Evolutionary conservation across 2,329 filamentous ascomycete genomes (phyloP), one percentile per base, ranked within the genome.

Genomic region (Rhinocladiella similis): DNA sequence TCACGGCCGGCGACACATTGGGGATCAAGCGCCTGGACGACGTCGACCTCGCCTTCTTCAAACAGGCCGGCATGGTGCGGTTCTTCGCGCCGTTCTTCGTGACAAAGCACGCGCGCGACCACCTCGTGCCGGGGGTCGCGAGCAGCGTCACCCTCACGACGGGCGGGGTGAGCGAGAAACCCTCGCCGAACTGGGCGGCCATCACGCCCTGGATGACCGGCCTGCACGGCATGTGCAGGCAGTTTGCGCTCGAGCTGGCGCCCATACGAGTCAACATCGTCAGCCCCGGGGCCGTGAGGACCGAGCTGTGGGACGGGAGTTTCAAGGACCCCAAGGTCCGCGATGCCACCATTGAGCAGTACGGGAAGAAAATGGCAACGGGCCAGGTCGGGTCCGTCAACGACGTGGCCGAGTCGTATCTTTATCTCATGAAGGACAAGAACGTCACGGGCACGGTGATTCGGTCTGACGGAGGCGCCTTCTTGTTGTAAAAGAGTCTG

Each of bases 1-100:
- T 72, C 68, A 82, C 80, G 0, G 80, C 81, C 0, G 81, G 77
- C 18, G 77, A 81, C 54, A 20, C 59, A 3, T 47, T 50, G 2
- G 19, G 62, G 1, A 50, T 49, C 0, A 66, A 65, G 4, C 55
- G 55, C 4, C 46, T 77, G 3, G 22, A 52, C 0, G 67, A 73
- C 0, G 46, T 71, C 1, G 70, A 67, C 0, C n/a, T 66, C 0
- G 59, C 66, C 0, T 57, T 45, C 1, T 59, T 73, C 14, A 29
- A 69, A 12, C 46, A 55, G 0, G 53, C 50, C 0, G 69, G 68
- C 46, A 66, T 65, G 13, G 67, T 79, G 19, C 74, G 76, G 1
- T 68, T 73, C 52, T 46, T 74, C 6, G 72, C 63, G 0, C 64
- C 70, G 0, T 53, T 72, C 3, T 62, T 77, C 4, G 59, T 80